phyloP scores from a whole-genome alignment of 257 asterid genomes.

The Jasminum sambac region DNA sequence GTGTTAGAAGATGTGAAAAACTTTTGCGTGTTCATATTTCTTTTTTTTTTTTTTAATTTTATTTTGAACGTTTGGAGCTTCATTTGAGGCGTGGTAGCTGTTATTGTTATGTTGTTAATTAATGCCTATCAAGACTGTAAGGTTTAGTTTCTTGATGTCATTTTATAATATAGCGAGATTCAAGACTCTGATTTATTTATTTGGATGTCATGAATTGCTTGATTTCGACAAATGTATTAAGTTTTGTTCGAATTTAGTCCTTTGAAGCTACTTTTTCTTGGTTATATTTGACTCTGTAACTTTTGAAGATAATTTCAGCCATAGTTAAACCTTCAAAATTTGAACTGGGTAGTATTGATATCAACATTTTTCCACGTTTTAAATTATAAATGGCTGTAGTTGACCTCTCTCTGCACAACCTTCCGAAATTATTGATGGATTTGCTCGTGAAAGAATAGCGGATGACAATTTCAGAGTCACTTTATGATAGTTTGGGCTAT shows the following conservation, averaged over 20 bases:
- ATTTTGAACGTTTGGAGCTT: conserved; percentile 16
- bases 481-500: background rate
- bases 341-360: background rate
- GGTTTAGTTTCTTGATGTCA: background rate
- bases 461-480: background rate
- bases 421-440: background rate
- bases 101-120: background rate
- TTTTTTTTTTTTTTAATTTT: background rate
- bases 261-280: conserved; percentile 15
- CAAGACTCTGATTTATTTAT: conserved; percentile 17
- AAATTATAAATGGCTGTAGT: background rate
- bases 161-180: background rate
- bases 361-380: background rate
- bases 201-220: background rate
- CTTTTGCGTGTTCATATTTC: background rate
- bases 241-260: background rate
- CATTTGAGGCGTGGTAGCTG: conserved; percentile 1
- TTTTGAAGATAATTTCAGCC: background rate
- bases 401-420: background rate
- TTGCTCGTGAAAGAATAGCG: background rate
- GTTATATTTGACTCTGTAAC: background rate
- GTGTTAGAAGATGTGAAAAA: background rate
- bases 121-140: background rate
- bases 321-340: background rate
- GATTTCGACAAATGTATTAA: conserved; percentile 10